Conservation (phyloP, 176 grass and related monocot genomes). For the Dendrocalamus sinicus region DNA sequence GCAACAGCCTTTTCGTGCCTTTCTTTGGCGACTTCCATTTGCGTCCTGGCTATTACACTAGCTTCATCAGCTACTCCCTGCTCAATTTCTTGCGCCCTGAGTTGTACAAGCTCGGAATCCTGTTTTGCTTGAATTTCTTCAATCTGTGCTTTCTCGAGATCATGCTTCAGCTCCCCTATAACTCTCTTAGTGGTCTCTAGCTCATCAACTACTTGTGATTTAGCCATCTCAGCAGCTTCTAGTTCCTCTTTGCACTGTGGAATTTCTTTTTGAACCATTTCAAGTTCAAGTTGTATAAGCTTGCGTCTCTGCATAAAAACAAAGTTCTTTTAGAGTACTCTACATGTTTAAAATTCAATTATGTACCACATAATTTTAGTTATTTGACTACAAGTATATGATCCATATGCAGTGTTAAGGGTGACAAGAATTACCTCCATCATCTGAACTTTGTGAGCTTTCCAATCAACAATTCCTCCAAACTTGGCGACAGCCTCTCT, state of each 20-base stretch:
- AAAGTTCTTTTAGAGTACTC: constrained; percentile 16
- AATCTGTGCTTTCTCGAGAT: constrained; percentile 79
- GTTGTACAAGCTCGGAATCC: constrained; percentile 78
- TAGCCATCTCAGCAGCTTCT: constrained; percentile 69
- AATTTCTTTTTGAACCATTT: constrained; percentile 71
- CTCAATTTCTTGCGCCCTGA: constrained; percentile 80
- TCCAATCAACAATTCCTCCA: constrained; percentile 97
- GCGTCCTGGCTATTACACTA: constrained; percentile 69
- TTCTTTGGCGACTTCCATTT: constrained; percentile 69
- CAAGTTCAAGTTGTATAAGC: constrained; percentile 73
- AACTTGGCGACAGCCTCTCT: constrained; percentile 89
- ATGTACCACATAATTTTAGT: neutral
- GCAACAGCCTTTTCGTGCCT: constrained; percentile 69
- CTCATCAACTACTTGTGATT: constrained; percentile 59
- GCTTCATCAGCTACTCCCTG: constrained; percentile 75
- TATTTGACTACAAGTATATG: neutral
- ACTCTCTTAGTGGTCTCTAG: constrained; percentile 65
- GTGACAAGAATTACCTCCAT: constrained; percentile 75
- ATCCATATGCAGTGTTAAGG: constrained; percentile 26
- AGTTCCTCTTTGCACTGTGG: constrained; percentile 65
- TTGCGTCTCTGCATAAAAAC: constrained; percentile 62
- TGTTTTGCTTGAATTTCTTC: constrained; percentile 90
- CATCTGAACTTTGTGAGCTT: constrained; percentile 84
- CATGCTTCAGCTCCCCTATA: constrained; percentile 84
- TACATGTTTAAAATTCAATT: constrained; percentile 20